Conservation (phyloP, 441 rosid species). For the Pelargonium citronellum region DNA sequence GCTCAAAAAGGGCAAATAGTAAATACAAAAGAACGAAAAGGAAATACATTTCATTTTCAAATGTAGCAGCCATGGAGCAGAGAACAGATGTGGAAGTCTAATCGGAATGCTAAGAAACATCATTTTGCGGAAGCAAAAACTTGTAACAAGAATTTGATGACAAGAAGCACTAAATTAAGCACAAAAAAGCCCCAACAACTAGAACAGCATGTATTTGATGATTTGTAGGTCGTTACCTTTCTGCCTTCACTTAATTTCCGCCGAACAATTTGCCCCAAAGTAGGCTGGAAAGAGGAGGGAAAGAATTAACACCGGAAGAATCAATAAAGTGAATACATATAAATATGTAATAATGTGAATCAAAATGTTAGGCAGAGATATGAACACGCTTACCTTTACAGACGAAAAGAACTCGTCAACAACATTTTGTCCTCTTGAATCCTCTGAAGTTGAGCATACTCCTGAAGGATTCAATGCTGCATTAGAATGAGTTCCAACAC, state of each 20-base stretch:
- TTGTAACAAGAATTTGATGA: not conserved
- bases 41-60: not conserved
- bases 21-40: not conserved
- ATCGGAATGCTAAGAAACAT: not conserved
- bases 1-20: too few species aligned
- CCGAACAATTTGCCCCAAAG: slow-evolving; percentile 80
- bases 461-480: slow-evolving; percentile 34
- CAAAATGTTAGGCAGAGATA: slow-evolving; percentile 1
- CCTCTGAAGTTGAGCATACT: slow-evolving; percentile 48
- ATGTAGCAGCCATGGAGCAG: not conserved
- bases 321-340: not conserved
- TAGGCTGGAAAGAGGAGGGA: slow-evolving; percentile 48
- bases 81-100: not conserved
- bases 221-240: slow-evolving; percentile 47
- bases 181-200: not conserved
- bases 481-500: slow-evolving; percentile 39
- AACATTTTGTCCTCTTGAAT: slow-evolving; percentile 57
- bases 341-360: not conserved
- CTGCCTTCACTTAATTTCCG: slow-evolving; percentile 93
- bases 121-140: not conserved
- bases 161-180: not conserved
- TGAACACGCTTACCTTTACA: slow-evolving; percentile 38
- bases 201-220: not conserved
- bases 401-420: slow-evolving; percentile 75
- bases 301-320: not conserved